These are phyloP conservation scores for Phoenix roebelenii DNA, from an alignment of 176 grass and related monocot genomes.

Conservation along the genomic window DNA sequence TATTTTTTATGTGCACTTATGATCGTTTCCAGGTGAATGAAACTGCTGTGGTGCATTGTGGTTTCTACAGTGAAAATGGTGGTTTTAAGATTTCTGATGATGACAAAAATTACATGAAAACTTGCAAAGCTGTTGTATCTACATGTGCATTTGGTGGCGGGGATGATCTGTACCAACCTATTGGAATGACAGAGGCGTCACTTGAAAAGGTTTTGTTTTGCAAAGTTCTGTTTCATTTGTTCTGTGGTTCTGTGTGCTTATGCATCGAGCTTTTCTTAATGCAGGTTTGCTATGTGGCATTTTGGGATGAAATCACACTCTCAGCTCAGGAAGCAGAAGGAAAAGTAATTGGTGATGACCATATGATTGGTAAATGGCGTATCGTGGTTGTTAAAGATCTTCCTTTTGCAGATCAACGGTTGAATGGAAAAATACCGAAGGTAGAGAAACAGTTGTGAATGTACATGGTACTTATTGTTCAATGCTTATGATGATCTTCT, in stretches of 20 bases:
- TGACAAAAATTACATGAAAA: conserved; percentile 66
- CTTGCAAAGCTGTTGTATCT: conserved; percentile 57
- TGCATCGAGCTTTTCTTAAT: neutral
- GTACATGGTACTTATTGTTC: too few relatives aligned
- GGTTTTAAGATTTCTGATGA: conserved; percentile 62
- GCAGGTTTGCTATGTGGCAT: conserved; percentile 91
- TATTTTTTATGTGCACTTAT: too few relatives aligned
- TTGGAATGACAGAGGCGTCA: conserved; percentile 71
- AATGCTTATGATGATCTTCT: too few relatives aligned
- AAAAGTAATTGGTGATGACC: conserved; percentile 52
- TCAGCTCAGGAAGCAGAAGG: conserved; percentile 57
- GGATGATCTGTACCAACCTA: conserved; percentile 91
- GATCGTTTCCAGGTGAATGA: conserved; percentile 47
- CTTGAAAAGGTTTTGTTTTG: conserved; percentile 41
- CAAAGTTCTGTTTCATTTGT: neutral
- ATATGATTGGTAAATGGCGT: conserved; percentile 64
- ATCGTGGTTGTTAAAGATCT: conserved; percentile 68
- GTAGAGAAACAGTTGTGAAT: conserved; percentile 18
- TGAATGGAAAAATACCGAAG: conserved; percentile 99
- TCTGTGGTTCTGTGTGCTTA: conserved; percentile 12
- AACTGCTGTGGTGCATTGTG: conserved; percentile 55
- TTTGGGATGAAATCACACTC: conserved; percentile 82
- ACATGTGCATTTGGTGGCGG: conserved; percentile 98
- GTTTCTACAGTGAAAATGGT: conserved; percentile 74
- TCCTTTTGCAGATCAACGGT: conserved; percentile 82